Conservation (phyloP, 306 rosid genomes). For the Arachis hypogaea region DNA sequence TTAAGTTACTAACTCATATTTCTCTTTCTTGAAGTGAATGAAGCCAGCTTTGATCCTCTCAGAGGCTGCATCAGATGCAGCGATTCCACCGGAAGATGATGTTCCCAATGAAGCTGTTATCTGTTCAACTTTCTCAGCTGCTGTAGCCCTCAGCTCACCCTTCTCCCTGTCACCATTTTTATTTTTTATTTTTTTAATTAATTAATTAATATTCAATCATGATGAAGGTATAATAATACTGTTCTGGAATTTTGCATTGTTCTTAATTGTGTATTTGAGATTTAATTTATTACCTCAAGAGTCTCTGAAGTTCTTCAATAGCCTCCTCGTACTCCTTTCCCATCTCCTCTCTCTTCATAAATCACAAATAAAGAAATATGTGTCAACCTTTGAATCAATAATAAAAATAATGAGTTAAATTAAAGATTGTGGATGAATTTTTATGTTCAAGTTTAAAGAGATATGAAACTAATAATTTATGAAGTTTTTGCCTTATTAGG, state of each 20-base stretch:
- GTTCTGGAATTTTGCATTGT: too few relatives aligned
- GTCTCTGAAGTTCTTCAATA: slow-evolving; percentile 76
- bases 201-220: too few relatives aligned
- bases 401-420: background rate
- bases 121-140: slow-evolving; percentile 78
- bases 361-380: background rate
- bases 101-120: slow-evolving; percentile 71
- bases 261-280: background rate
- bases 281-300: slow-evolving; percentile 63
- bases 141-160: slow-evolving; percentile 60
- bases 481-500: background rate
- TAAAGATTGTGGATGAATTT: too few relatives aligned
- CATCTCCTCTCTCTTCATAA: slow-evolving; percentile 73
- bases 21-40: slow-evolving; percentile 85
- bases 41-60: slow-evolving; percentile 86
- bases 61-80: slow-evolving; percentile 62
- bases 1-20: slow-evolving; percentile 71
- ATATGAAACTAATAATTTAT: background rate
- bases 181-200: too few relatives aligned
- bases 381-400: slow-evolving; percentile 21
- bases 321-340: slow-evolving; percentile 88
- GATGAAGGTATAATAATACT: too few relatives aligned
- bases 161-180: slow-evolving; percentile 56
- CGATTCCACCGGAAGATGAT: slow-evolving; percentile 38
- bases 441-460: background rate